Evolutionary conservation across 129 eudicot species (phyloP), one percentile per base, ranked within the genome.

Genomic region (Flaveria sonorensis): DNA sequence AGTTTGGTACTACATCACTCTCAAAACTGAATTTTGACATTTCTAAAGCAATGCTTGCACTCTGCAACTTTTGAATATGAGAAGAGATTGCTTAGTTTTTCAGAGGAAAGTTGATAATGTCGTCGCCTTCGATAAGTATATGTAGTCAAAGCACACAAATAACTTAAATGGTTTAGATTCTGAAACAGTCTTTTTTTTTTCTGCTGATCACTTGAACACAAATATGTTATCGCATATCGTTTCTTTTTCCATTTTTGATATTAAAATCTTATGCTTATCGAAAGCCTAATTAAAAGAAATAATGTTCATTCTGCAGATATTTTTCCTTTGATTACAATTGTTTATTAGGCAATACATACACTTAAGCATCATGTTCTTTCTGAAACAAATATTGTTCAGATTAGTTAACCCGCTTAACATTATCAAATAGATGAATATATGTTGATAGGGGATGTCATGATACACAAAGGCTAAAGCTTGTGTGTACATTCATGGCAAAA

Each of bases 21-120:
- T 2, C 55, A 14, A 28, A 67, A 64, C 20, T n/a, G 2, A 3
- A 28, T 3, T 10, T 66, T 65, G 39, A 36, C 42, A 7, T 70
- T 32, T 48, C 5, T 10, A 21, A 19, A 16, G 30, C 70, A 19
- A 71, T 43, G 76, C 14, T 20, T 42, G 28, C 72, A 26, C 16
- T 79, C 32, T 53, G 75, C 56, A 77, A 16, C 46, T 68, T 68
- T 53, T 68, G 14, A 30, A 59, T 32, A 45, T 19, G 42, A 13
- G 19, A 69, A 45, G 11, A 45, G 4, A 57, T 46, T 26, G 20
- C 32, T 69, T 77, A 7, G 4, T 55, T 69, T 68, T 30, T 30
- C 36, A 30, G 36, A 30, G 36, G 36, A 30, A 30, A 4, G 30
- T 30, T 52, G 26, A 10, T 18, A 66, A 21, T 36, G 32, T 67